Evolutionary conservation across 1,284 basidiomycete genomes (phyloP).

Genomic region (Neolentinus lepideus): DNA sequence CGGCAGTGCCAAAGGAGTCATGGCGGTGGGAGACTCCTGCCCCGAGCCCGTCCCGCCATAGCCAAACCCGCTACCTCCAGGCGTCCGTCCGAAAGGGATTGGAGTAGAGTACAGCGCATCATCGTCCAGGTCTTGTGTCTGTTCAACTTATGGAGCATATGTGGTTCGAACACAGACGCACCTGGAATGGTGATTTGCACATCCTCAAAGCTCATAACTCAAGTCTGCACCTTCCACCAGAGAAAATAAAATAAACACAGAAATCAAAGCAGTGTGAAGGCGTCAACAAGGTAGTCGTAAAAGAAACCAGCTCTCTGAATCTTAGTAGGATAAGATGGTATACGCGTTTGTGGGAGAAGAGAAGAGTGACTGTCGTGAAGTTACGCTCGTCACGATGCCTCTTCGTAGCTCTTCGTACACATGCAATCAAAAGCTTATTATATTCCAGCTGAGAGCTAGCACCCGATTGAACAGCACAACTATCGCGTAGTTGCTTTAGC

Average conservation of each 20-base stretch:
- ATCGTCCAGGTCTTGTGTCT: constrained; percentile 59
- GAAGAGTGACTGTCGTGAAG: too few species aligned
- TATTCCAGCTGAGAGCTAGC: too few species aligned
- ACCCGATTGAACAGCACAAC: too few species aligned
- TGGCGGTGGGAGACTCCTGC: constrained; percentile 58
- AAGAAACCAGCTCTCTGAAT: neutral
- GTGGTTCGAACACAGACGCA: constrained; percentile 22
- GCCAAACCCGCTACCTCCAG: constrained; percentile 29
- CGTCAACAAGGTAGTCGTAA: neutral
- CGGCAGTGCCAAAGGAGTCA: constrained; percentile 38
- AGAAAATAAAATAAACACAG: neutral
- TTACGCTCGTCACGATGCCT: too few species aligned
- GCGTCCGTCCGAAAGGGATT: constrained; percentile 56
- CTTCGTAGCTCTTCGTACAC: too few species aligned
- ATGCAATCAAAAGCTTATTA: too few species aligned
- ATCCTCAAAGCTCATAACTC: constrained; percentile 40
- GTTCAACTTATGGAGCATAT: neutral
- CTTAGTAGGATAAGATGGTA: too few species aligned
- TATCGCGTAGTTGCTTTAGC: too few species aligned
- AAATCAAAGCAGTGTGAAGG: neutral
- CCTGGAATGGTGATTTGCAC: constrained; percentile 81
- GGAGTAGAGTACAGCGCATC: constrained; percentile 58
- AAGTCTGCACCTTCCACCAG: neutral
- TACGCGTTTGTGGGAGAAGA: too few species aligned
- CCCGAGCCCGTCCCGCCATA: constrained; percentile 33